Percentiles rank a stretch among this genome's conserved stretches.
phyloP scores from a whole-genome alignment of 176 grass and related monocot species.

The Musa troglodytarum region DNA sequence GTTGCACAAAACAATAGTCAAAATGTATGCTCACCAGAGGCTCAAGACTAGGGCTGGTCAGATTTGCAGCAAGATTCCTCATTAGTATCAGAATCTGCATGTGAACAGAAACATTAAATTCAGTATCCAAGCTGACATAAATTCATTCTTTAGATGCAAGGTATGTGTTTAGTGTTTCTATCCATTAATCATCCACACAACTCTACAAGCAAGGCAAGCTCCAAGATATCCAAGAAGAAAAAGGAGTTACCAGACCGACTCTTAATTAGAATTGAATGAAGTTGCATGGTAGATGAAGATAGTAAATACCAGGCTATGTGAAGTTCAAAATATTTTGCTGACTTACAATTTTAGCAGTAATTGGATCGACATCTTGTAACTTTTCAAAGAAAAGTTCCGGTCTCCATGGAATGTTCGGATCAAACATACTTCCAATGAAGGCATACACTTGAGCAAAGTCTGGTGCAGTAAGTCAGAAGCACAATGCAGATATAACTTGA shows the following conservation, averaged over 20 bases:
- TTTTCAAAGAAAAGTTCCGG: constrained; percentile 6
- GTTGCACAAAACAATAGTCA: too few relatives aligned
- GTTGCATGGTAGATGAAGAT: not conserved
- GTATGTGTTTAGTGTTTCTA: too few relatives aligned
- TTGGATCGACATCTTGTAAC: constrained; percentile 13
- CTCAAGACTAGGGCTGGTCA: constrained; percentile 41
- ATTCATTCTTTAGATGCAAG: not conserved
- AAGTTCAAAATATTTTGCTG: not conserved
- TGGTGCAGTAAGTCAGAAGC: constrained; percentile 14
- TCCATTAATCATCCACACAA: too few relatives aligned
- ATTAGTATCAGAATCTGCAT: constrained; percentile 66
- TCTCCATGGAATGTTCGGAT: constrained; percentile 32
- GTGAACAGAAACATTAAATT: not conserved
- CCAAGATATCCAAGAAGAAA: not conserved
- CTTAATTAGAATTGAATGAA: not conserved
- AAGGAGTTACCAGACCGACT: not conserved
- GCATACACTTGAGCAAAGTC: constrained; percentile 57
- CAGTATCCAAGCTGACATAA: too few relatives aligned
- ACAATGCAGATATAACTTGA: not conserved
- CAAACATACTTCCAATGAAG: constrained; percentile 89
- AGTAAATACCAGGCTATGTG: not conserved
- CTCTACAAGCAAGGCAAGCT: not conserved
- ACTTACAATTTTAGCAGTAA: constrained; percentile 15
- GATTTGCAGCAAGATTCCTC: constrained; percentile 51
- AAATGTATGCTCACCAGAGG: constrained; percentile 41